phyloP scores from a whole-genome alignment of 345 rosid genomes.

The Isatis tinctoria region DNA sequence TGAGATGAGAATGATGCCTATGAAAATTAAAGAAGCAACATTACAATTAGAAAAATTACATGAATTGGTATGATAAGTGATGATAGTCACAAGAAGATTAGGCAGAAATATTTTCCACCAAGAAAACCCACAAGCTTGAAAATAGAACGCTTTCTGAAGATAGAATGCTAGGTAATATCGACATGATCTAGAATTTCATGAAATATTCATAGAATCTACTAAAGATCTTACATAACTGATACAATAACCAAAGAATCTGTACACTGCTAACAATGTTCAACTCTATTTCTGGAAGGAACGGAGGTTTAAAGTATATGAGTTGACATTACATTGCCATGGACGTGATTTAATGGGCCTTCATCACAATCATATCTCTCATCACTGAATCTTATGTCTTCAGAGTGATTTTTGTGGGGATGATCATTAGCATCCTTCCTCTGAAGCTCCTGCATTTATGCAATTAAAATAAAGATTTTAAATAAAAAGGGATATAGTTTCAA shows the following conservation, averaged over 20 bases:
- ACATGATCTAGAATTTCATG: neutral
- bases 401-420: conserved; percentile 22
- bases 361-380: conserved; percentile 30
- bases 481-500: conserved; percentile 6
- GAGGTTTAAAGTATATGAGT: conserved; percentile 7
- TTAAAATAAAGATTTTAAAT: conserved; percentile 22
- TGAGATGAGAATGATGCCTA: conserved; percentile 52
- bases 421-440: conserved; percentile 36
- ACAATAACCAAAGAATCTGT: neutral
- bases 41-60: neutral
- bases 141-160: neutral
- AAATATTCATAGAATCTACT: neutral
- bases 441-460: conserved; percentile 60
- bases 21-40: conserved; percentile 16
- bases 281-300: neutral
- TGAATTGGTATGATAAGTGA: conserved; percentile 1
- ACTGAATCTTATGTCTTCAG: conserved; percentile 24
- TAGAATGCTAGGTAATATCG: neutral
- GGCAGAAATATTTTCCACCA: neutral
- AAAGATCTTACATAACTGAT: neutral
- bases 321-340: conserved; percentile 59
- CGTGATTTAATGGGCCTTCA: conserved; percentile 31
- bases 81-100: neutral
- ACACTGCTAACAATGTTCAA: neutral
- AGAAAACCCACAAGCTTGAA: conserved; percentile 1